phyloP scores from a whole-genome alignment of 23 red algal species.

The Gracilaria domingensis region DNA sequence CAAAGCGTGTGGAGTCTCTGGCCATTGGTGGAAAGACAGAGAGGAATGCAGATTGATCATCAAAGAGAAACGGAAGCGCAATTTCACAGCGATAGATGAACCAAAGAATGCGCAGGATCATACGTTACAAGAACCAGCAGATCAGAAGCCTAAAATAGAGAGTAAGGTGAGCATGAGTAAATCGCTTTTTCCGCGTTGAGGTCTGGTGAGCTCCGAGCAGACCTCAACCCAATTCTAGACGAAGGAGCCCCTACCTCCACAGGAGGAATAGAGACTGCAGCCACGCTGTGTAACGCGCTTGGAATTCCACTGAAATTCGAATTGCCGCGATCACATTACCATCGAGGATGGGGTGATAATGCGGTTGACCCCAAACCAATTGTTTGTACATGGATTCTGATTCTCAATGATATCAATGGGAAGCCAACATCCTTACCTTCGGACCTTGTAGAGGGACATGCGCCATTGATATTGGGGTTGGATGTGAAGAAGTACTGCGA shows the following conservation, averaged over 20 bases:
- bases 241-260: constrained; percentile 56
- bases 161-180: background rate
- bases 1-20: constrained; percentile 4
- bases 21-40: constrained; percentile 37
- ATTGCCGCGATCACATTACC: constrained; percentile 7
- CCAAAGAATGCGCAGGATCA: background rate
- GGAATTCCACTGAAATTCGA: constrained; percentile 29
- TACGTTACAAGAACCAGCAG: background rate
- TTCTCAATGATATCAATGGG: constrained; percentile 38
- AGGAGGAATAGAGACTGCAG: constrained; percentile 22
- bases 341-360: constrained; percentile 33
- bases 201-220: constrained; percentile 14
- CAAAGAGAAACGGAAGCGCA: background rate
- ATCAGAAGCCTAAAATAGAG: background rate
- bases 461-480: constrained; percentile 8
- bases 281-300: constrained; percentile 24
- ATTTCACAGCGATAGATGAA: background rate
- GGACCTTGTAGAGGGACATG: constrained; percentile 9
- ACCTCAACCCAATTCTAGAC: constrained; percentile 50
- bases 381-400: constrained; percentile 14
- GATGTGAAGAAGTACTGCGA: constrained; percentile 3
- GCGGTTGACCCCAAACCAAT: background rate
- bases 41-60: constrained; percentile 2
- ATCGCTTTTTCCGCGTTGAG: constrained; percentile 35
- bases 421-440: constrained; percentile 6